These are phyloP conservation scores for Plasmodium inui DNA, from an alignment of 169 alveolate genomes.

Conservation along the genomic window DNA sequence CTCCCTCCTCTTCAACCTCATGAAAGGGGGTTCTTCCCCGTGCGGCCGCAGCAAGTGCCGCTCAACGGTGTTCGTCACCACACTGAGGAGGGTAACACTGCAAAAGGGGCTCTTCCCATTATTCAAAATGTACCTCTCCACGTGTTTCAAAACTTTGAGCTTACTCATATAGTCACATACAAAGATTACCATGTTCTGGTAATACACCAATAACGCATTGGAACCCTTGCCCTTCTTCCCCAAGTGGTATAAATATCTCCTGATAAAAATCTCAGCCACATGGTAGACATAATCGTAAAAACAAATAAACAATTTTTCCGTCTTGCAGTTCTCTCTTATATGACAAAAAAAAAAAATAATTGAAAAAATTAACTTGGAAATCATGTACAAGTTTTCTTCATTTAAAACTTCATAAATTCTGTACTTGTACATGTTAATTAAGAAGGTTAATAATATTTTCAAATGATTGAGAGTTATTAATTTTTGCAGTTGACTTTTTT, in stretches of 20 bases:
- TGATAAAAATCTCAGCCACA: background rate
- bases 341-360: slow-evolving; percentile 16
- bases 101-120: slow-evolving; percentile 7
- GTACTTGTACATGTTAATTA: slow-evolving; percentile 34
- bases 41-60: background rate
- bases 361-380: slow-evolving; percentile 27
- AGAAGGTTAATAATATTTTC: slow-evolving; percentile 26
- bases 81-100: slow-evolving; percentile 27
- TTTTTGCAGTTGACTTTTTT: background rate
- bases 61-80: slow-evolving; percentile 32
- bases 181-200: slow-evolving; percentile 11
- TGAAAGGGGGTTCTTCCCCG: background rate
- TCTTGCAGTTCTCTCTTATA: slow-evolving; percentile 1
- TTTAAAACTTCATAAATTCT: slow-evolving; percentile 21
- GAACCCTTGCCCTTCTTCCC: background rate
- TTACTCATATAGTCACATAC: background rate
- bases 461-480: background rate
- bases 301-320: slow-evolving; percentile 1
- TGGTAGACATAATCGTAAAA: slow-evolving; percentile 61
- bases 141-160: slow-evolving; percentile 11
- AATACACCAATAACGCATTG: background rate
- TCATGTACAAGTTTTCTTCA: slow-evolving; percentile 1
- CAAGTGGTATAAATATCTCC: background rate
- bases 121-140: slow-evolving; percentile 14
- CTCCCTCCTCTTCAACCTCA: background rate